These are phyloP conservation scores for Thelonectria rubi DNA, from an alignment of 2,329 filamentous ascomycete genomes.

Conservation along the genomic window DNA sequence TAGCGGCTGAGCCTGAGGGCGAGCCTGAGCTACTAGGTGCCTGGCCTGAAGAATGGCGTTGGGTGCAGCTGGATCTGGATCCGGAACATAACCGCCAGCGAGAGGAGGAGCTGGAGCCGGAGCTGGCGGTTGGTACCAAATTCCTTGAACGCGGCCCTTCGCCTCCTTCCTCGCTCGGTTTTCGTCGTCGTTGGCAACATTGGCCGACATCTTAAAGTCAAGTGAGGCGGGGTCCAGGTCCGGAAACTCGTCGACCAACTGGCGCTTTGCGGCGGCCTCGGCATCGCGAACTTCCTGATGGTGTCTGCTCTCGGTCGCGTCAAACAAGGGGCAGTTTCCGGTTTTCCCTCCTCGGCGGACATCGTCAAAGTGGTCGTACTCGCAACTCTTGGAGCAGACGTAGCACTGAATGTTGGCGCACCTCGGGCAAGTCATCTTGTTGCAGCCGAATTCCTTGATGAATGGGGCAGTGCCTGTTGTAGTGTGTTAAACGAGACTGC, in stretches of 20 bases:
- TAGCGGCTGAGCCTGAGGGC: background rate
- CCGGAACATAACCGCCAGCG: too few relatives aligned
- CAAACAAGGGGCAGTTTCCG: slow-evolving; percentile 74
- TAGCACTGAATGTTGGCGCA: slow-evolving; percentile 70
- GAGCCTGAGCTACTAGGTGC: too few relatives aligned
- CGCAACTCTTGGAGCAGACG: slow-evolving; percentile 72
- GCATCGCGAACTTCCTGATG: slow-evolving; percentile 70
- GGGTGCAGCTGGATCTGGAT: too few relatives aligned
- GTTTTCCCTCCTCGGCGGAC: slow-evolving; percentile 53
- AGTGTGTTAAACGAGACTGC: background rate
- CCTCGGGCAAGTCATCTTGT: slow-evolving; percentile 79
- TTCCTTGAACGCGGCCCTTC: too few relatives aligned
- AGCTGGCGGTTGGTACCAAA: too few relatives aligned
- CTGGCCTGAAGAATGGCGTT: too few relatives aligned
- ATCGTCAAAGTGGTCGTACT: slow-evolving; percentile 78
- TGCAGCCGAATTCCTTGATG: slow-evolving; percentile 82
- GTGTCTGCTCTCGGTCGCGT: slow-evolving; percentile 68
- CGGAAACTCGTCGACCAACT: slow-evolving; percentile 67
- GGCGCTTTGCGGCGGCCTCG: slow-evolving; percentile 64
- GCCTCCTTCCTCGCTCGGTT: slow-evolving; percentile 35
- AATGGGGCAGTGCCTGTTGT: slow-evolving; percentile 71
- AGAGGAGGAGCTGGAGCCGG: too few relatives aligned
- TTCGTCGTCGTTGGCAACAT: slow-evolving; percentile 56
- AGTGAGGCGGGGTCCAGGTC: slow-evolving; percentile 66
- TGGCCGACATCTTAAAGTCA: slow-evolving; percentile 66